Conservation (phyloP, 2,329 filamentous ascomycete species). For the Fusarium sp. region DNA sequence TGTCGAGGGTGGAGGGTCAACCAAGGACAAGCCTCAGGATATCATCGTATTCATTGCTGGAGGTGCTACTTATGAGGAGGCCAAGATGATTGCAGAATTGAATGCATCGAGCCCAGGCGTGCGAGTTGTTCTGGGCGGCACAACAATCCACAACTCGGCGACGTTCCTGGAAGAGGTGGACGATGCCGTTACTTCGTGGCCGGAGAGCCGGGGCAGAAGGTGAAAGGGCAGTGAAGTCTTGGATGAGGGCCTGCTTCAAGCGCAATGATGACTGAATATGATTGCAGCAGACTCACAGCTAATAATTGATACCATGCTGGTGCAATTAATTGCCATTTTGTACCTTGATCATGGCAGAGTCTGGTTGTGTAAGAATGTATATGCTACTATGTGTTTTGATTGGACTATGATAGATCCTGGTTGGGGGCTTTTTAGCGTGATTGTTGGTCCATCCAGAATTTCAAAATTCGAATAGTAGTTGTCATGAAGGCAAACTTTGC, state of each 20-base stretch:
- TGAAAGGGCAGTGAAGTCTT: conserved; percentile 8
- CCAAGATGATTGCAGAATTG: conserved; percentile 93
- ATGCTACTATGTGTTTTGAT: conserved; percentile 1
- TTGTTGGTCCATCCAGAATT: neutral
- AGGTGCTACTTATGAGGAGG: conserved; percentile 94
- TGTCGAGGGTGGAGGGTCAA: conserved; percentile 85
- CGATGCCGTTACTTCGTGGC: conserved; percentile 87
- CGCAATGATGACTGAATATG: conserved; percentile 13
- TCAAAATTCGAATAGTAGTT: conserved; percentile 17
- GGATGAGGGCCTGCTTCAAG: conserved; percentile 2
- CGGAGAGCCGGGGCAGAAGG: conserved; percentile 62
- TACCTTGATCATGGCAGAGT: neutral
- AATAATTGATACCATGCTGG: neutral
- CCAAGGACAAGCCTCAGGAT: conserved; percentile 95
- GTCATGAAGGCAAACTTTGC: conserved; percentile 29
- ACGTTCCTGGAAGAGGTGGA: conserved; percentile 93
- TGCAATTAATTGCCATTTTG: neutral
- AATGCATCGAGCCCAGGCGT: conserved; percentile 91
- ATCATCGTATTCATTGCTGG: conserved; percentile 95
- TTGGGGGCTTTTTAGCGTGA: neutral
- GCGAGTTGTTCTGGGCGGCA: conserved; percentile 88
- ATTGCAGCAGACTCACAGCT: neutral
- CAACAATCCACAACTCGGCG: conserved; percentile 84
- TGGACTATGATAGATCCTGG: conserved; percentile 2
- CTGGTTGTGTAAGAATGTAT: neutral